Percentiles rank a stretch among this genome's conserved stretches.
phyloP scores from a whole-genome alignment of 352 stramenopile genomes.

The Thraustochytrium striatum region DNA sequence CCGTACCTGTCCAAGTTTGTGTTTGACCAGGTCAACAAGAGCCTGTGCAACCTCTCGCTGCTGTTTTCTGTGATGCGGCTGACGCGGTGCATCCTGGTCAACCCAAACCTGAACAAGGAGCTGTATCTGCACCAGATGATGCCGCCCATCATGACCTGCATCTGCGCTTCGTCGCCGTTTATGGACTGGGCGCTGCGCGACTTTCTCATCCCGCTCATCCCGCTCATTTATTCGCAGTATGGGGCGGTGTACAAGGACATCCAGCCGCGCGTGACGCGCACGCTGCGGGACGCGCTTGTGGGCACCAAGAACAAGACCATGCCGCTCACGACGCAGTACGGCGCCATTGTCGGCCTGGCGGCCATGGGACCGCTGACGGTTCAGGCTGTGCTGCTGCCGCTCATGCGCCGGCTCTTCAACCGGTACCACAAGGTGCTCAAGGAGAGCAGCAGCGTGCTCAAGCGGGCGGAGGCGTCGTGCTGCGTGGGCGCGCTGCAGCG shows the following conservation, averaged over 20 bases:
- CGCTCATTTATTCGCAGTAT: constrained; percentile 72
- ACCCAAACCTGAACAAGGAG: constrained; percentile 84
- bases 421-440: constrained; percentile 71
- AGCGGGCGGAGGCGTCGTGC: constrained; percentile 74
- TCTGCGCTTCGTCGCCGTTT: constrained; percentile 74
- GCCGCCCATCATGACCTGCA: constrained; percentile 82
- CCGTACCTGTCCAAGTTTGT: constrained; percentile 80
- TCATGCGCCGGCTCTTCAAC: constrained; percentile 76
- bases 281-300: constrained; percentile 74
- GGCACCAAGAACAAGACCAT: constrained; percentile 66
- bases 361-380: constrained; percentile 83
- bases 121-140: constrained; percentile 89
- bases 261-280: constrained; percentile 81
- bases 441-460: constrained; percentile 68
- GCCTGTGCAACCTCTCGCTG: constrained; percentile 68
- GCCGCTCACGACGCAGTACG: constrained; percentile 80
- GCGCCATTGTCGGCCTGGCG: constrained; percentile 81
- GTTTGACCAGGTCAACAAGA: constrained; percentile 76
- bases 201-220: constrained; percentile 70
- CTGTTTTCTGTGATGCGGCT: constrained; percentile 78
- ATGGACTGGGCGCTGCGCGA: constrained; percentile 82
- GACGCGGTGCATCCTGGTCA: constrained; percentile 77
- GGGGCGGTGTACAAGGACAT: constrained; percentile 84
- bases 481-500: constrained; percentile 74
- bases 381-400: constrained; percentile 82